phyloP scores from a whole-genome alignment of 78 protist genomes.

The Tieghemostelium lacteum region DNA sequence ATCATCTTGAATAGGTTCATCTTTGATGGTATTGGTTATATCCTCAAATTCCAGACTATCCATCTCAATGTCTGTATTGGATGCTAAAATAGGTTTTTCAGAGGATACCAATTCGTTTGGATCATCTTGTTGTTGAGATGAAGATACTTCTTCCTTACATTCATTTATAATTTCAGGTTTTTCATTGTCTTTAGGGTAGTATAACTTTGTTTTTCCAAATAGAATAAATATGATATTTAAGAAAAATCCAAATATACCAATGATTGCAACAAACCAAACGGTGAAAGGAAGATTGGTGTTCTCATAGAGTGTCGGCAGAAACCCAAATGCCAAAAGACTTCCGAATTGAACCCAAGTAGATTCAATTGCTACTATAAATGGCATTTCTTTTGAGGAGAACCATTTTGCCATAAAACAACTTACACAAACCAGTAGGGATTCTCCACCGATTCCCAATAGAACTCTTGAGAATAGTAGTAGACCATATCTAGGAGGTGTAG shows the following conservation, averaged over 20 bases:
- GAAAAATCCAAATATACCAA: not conserved
- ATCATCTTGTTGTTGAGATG: not conserved
- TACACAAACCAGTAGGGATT: conserved; percentile 34
- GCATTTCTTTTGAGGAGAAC: not conserved
- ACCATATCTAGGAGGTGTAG: not conserved
- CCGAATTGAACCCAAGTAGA: conserved; percentile 63
- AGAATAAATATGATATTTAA: conserved; percentile 40
- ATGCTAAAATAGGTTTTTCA: no score
- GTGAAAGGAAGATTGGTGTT: conserved; percentile 10
- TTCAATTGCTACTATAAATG: conserved; percentile 34
- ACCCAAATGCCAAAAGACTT: conserved; percentile 21
- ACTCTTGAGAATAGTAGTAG: conserved; percentile 37
- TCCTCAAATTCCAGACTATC: no score
- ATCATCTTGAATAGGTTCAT: no score
- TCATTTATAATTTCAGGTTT: not conserved
- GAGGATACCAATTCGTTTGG: no score
- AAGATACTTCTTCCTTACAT: not conserved
- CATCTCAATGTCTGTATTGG: no score
- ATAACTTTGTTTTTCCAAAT: conserved; percentile 2
- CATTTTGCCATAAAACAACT: conserved; percentile 15
- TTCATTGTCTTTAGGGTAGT: not conserved
- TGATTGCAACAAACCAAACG: conserved; percentile 20
- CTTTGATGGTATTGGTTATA: no score
- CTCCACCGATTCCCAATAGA: conserved; percentile 65
- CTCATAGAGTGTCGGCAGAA: conserved; percentile 25